Evolutionary conservation across 2,329 filamentous ascomycete species (phyloP), one percentile per base, ranked within the genome.

Genomic region (Tolypocladium tundrense): DNA sequence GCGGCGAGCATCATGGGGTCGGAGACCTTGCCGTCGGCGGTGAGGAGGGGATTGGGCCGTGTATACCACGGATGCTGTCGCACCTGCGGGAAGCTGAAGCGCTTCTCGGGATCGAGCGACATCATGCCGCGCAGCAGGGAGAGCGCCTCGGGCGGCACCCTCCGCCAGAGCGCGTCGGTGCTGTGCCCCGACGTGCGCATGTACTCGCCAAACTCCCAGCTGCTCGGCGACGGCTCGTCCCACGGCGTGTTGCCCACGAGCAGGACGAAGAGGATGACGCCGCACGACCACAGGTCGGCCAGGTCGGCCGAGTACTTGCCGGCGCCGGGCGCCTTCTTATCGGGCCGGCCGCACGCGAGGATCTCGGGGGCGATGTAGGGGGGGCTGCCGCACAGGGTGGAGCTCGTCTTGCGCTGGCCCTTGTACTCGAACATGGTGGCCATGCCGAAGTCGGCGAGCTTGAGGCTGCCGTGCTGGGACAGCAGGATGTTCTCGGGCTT

Each of bases 311-410:
- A 80, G 68, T 93, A 93, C 57, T 88, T 85, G 53, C 69, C 66
- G 33, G 80, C 76, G 55, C 80, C 73, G 42, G 79, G 65, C 45
- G 79, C 70, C 53, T 70, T 75, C 68, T 77, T 79, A 60, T 79
- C 75, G 50, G 67, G 64, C 60, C 75, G 70, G 35, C 77, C 73
- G 65, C 78, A 88, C 60, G 73, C 76, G 33, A 88, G 76, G 35
- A 99, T 94, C 73, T 99, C 94, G 1, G 95, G 94, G 0, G 94
- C 94, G 67, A 99, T 97, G 68, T 99, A 99, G 0, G 94, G 94
- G 24, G 94, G 94, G 66, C 91, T 96, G 8, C 94, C 94, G 69
- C 94, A 99, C 63, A 97, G 88, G 2, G 93, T 96, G 16, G 86
- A 85, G 69, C 90, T 96, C 60, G 86, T 77, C 72, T 97, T 95